A percentile compares a stretch with the other conserved stretches of the same genome.
phyloP scores from a whole-genome alignment of 768 basidiomycete species.

The Lepiota venenata region DNA sequence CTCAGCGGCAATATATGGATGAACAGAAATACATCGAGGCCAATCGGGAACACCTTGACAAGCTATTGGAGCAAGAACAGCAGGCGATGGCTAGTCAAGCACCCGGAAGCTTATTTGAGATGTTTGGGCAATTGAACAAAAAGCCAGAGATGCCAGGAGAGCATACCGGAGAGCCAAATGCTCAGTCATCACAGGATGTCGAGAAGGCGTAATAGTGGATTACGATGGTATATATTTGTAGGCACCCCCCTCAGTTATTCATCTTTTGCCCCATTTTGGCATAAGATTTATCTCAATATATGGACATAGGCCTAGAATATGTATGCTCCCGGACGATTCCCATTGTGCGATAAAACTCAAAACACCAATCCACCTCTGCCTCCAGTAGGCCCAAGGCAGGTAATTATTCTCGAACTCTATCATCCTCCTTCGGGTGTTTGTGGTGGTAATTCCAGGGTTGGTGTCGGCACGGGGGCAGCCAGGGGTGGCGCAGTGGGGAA shows the following conservation, averaged over 20 bases:
- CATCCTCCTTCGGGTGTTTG: too few species aligned
- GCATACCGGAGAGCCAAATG: background rate
- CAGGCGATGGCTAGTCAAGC: conserved; percentile 39
- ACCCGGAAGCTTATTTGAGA: conserved; percentile 47
- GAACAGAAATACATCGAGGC: conserved; percentile 48
- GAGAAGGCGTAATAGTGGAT: conserved; percentile 5
- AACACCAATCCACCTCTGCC: too few species aligned
- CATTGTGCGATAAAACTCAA: too few species aligned
- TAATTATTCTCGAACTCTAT: background rate
- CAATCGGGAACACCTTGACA: conserved; percentile 29
- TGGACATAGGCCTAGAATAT: too few species aligned
- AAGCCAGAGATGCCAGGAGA: conserved; percentile 9
- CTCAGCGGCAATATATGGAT: conserved; percentile 44
- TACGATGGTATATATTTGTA: conserved; percentile 3
- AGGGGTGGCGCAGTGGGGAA: too few species aligned
- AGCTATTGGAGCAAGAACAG: conserved; percentile 27
- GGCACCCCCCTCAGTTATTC: conserved; percentile 6
- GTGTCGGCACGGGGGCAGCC: background rate
- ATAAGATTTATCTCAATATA: too few species aligned
- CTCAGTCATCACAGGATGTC: background rate
- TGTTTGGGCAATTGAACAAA: conserved; percentile 29
- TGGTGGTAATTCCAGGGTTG: background rate
- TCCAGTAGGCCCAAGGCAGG: conserved; percentile 1
- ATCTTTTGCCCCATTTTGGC: background rate
- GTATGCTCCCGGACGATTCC: too few species aligned